Evolutionary conservation across 495 filamentous ascomycete genomes (phyloP).

Genomic region (Trichoderma reesei): DNA sequence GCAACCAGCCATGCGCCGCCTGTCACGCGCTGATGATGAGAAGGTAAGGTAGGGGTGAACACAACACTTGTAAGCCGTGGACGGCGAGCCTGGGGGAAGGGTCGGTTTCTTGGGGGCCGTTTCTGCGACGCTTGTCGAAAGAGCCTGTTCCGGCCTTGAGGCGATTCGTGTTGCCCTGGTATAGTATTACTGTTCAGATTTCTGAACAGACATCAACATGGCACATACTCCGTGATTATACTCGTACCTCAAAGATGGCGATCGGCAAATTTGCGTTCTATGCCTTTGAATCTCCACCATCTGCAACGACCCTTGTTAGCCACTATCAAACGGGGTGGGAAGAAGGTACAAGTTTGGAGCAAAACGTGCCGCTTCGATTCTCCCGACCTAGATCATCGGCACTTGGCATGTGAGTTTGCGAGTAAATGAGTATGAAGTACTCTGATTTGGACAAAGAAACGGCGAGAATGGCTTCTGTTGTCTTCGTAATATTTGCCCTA

Average conservation of each 20-base stretch:
- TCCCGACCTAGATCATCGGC: too few species aligned
- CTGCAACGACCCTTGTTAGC: neutral
- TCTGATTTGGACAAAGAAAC: too few species aligned
- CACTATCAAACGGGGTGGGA: too few species aligned
- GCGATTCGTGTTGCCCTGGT: neutral
- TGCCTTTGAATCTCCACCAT: neutral
- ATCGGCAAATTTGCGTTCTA: neutral
- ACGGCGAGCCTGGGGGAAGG: neutral
- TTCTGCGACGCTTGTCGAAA: neutral
- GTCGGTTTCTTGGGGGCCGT: constrained; percentile 1
- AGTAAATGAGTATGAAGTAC: too few species aligned
- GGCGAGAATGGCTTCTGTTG: too few species aligned
- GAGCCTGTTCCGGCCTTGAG: neutral
- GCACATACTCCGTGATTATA: too few species aligned
- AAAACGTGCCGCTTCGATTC: too few species aligned
- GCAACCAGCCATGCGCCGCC: neutral
- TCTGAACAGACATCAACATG: constrained; percentile 1
- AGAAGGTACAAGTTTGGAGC: too few species aligned
- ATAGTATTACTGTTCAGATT: neutral
- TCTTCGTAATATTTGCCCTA: too few species aligned
- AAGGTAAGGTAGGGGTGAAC: neutral
- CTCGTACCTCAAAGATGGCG: neutral
- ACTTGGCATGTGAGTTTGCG: too few species aligned
- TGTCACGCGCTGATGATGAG: neutral
- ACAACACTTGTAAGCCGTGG: neutral